These are phyloP conservation scores for Dimocarpus longan DNA, from an alignment of 345 rosid genomes.

Conservation along the genomic window DNA sequence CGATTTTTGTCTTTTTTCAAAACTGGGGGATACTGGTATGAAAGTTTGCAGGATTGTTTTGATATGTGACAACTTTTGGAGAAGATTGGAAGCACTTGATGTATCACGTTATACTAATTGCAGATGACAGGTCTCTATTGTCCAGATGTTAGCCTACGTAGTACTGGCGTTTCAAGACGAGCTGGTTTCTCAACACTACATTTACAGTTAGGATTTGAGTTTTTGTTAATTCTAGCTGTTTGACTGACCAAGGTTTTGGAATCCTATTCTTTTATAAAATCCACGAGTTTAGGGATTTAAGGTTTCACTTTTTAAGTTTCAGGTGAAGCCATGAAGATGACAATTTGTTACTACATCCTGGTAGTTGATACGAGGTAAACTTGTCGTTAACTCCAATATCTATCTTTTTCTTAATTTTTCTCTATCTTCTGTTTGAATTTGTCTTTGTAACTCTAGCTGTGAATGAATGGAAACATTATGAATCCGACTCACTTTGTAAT, in stretches of 20 bases:
- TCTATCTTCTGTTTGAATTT: neutral
- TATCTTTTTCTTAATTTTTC: neutral
- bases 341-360: neutral
- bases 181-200: neutral
- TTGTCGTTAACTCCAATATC: neutral
- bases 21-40: neutral
- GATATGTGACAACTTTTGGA: neutral
- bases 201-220: neutral
- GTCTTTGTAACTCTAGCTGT: neutral
- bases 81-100: neutral
- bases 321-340: neutral
- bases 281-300: neutral
- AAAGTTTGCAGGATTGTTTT: neutral
- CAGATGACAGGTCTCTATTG: neutral
- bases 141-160: neutral
- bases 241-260: neutral
- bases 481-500: neutral
- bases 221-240: neutral
- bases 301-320: conserved; percentile 6
- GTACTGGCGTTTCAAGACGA: neutral
- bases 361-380: neutral
- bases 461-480: neutral
- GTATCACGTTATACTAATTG: neutral
- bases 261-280: neutral
- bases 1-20: neutral